These are phyloP conservation scores for Pezicula rhizophila DNA, from an alignment of 2,329 filamentous ascomycete genomes.

Conservation along the genomic window DNA sequence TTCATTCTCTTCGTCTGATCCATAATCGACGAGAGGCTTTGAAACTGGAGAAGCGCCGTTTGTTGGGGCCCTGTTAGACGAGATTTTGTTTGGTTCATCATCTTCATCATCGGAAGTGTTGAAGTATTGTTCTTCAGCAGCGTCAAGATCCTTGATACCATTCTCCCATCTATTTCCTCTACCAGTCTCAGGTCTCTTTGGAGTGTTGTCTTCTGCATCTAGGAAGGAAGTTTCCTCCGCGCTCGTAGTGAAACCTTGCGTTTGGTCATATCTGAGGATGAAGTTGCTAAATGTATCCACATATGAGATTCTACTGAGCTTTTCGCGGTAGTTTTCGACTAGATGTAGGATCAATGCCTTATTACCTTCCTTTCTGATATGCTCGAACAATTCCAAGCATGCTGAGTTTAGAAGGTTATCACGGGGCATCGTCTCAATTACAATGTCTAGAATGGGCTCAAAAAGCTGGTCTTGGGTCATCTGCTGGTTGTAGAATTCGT, in stretches of 20 bases:
- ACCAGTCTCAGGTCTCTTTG: conserved; percentile 38
- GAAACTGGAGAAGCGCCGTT: conserved; percentile 60
- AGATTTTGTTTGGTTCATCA: conserved; percentile 43
- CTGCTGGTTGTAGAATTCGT: conserved; percentile 86
- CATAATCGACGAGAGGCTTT: conserved; percentile 84
- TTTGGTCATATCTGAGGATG: conserved; percentile 72
- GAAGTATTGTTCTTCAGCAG: conserved; percentile 89
- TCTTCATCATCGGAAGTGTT: conserved; percentile 85
- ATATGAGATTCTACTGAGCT: conserved; percentile 69
- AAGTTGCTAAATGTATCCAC: conserved; percentile 79
- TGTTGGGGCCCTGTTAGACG: conserved; percentile 30
- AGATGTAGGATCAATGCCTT: conserved; percentile 79
- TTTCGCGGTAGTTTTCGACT: conserved; percentile 77
- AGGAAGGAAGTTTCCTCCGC: conserved; percentile 61
- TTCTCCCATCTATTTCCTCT: conserved; percentile 54
- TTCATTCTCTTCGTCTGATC: conserved; percentile 82
- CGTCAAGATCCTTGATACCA: conserved; percentile 75
- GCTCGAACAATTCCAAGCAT: conserved; percentile 89
- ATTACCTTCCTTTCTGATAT: conserved; percentile 74
- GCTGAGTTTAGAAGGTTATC: conserved; percentile 94
- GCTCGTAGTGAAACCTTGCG: conserved; percentile 59
- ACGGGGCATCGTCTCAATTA: conserved; percentile 78
- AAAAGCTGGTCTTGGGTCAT: conserved; percentile 77
- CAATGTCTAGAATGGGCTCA: conserved; percentile 76
- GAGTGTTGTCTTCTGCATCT: conserved; percentile 59